phyloP scores from a whole-genome alignment of 768 basidiomycete genomes.

The Amanita fuliginea region DNA sequence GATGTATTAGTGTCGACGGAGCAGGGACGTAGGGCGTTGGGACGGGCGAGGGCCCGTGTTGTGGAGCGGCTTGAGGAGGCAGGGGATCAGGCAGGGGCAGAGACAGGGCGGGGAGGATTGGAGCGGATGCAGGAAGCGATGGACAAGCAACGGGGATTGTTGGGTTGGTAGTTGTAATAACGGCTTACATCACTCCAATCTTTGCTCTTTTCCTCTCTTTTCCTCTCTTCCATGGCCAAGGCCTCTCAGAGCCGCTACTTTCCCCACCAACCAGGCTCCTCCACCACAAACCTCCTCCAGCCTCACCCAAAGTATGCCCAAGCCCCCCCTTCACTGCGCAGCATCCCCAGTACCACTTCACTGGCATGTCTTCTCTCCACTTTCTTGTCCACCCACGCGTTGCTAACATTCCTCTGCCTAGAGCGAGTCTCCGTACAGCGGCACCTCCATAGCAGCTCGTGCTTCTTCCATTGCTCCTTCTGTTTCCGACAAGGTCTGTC shows the following conservation, averaged over 20 bases:
- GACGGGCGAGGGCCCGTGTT: constrained; percentile 37
- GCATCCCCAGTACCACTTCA: constrained; percentile 26
- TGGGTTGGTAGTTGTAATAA: constrained; percentile 19
- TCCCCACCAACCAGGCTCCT: constrained; percentile 26
- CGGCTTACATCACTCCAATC: constrained; percentile 10
- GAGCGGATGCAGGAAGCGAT: neutral
- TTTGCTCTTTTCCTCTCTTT: constrained; percentile 7
- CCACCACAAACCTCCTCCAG: constrained; percentile 41
- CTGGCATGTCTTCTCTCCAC: constrained; percentile 22
- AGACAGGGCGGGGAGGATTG: constrained; percentile 22
- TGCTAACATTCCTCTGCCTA: constrained; percentile 8
- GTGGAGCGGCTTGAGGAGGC: constrained; percentile 42
- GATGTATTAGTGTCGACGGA: constrained; percentile 7
- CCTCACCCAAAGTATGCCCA: constrained; percentile 32
- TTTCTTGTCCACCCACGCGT: neutral
- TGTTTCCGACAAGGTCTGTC: constrained; percentile 47
- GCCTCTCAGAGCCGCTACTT: constrained; percentile 29
- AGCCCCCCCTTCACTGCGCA: constrained; percentile 24
- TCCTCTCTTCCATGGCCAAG: constrained; percentile 20
- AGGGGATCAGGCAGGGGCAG: constrained; percentile 29
- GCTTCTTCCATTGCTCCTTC: constrained; percentile 23
- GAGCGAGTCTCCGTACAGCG: constrained; percentile 31
- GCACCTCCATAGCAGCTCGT: constrained; percentile 12
- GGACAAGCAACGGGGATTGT: neutral
- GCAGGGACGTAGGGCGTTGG: constrained; percentile 22